These are phyloP conservation scores for Brachypodium distachyon DNA, from an alignment of 202 grass and related monocot species.

Conservation along the genomic window DNA sequence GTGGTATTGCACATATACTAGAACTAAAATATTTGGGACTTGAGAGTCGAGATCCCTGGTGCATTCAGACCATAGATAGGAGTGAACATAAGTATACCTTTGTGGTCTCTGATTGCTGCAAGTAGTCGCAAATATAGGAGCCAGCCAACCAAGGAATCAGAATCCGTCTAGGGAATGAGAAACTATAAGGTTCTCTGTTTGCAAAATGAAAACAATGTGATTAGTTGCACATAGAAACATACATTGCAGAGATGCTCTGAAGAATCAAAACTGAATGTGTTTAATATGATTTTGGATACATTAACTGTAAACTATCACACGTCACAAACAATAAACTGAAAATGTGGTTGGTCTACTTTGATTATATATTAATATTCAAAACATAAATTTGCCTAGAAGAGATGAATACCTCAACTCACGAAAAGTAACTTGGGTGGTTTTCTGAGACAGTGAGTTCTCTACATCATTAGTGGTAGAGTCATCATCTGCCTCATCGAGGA, in stretches of 20 bases:
- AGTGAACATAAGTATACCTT: slow-evolving; percentile 38
- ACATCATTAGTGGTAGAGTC: slow-evolving; percentile 9
- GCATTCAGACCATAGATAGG: background rate
- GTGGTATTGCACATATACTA: background rate
- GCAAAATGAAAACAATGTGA: background rate
- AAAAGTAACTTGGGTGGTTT: slow-evolving; percentile 49
- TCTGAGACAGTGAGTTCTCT: slow-evolving; percentile 31
- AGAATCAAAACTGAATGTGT: background rate
- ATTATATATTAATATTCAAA: background rate
- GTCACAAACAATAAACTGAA: background rate
- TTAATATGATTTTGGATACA: background rate
- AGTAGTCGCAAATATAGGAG: slow-evolving; percentile 71
- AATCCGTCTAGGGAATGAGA: slow-evolving; percentile 78
- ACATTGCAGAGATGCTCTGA: background rate
- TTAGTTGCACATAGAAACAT: slow-evolving; percentile 4
- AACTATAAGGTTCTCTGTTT: slow-evolving; percentile 54
- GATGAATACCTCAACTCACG: slow-evolving; percentile 58
- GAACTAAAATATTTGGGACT: background rate
- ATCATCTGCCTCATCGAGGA: slow-evolving; percentile 67
- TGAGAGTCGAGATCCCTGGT: background rate
- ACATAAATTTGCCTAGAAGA: background rate
- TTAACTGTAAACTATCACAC: background rate
- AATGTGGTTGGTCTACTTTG: background rate
- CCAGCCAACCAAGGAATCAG: slow-evolving; percentile 60
- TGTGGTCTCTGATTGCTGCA: slow-evolving; percentile 58